phyloP scores from a whole-genome alignment of 1,284 basidiomycete genomes.

The Ganoderma resinaceum region DNA sequence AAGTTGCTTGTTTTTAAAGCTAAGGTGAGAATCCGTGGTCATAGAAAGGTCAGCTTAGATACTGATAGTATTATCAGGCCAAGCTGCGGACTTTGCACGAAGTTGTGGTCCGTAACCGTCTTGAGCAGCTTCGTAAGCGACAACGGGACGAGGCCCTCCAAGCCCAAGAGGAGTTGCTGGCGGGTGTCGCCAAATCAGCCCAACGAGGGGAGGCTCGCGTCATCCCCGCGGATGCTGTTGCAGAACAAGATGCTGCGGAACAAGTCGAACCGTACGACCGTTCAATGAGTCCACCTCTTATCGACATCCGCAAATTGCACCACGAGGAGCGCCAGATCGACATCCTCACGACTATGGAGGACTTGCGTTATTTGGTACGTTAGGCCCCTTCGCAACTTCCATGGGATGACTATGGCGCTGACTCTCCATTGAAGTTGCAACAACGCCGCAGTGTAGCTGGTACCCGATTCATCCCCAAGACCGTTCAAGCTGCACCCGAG shows the following conservation, averaged over 20 bases:
- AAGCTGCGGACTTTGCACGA: conserved; percentile 94
- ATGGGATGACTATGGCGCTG: background rate
- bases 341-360: conserved; percentile 75
- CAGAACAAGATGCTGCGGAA: conserved; percentile 57
- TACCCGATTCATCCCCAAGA: conserved; percentile 86
- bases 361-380: conserved; percentile 71
- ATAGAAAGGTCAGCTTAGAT: background rate
- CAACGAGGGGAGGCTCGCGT: conserved; percentile 48
- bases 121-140: conserved; percentile 93
- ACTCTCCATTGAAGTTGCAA: conserved; percentile 60
- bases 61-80: conserved; percentile 56
- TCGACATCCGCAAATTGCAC: conserved; percentile 75
- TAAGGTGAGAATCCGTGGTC: conserved; percentile 64
- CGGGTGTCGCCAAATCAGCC: conserved; percentile 72
- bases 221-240: conserved; percentile 43
- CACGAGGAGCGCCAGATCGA: conserved; percentile 83
- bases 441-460: conserved; percentile 81
- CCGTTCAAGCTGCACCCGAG: conserved; percentile 57
- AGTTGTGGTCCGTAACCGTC: conserved; percentile 92
- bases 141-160: conserved; percentile 95
- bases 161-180: conserved; percentile 91
- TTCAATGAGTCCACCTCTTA: conserved; percentile 80
- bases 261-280: conserved; percentile 79
- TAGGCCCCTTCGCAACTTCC: background rate
- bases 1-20: conserved; percentile 98